Evolutionary conservation across 306 rosid genomes (phyloP).

Genomic region (Sicyos edulis): DNA sequence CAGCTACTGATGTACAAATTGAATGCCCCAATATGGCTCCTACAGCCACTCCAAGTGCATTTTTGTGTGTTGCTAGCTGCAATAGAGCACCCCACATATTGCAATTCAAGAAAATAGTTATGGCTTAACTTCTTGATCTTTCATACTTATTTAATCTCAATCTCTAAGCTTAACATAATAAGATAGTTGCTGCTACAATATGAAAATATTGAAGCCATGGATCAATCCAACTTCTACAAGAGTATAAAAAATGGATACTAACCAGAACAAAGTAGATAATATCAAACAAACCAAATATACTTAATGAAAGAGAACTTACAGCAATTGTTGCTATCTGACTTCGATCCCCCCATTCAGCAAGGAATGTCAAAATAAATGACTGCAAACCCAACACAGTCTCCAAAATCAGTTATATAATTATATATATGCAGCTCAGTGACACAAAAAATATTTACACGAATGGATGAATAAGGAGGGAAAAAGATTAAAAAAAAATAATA

Average conservation of each 20-base stretch:
- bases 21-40: slow-evolving; percentile 97
- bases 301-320: slow-evolving; percentile 40
- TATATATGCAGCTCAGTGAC: neutral
- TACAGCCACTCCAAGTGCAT: slow-evolving; percentile 85
- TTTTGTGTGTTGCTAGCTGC: slow-evolving; percentile 98
- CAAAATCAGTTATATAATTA: slow-evolving; percentile 5
- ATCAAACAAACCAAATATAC: neutral
- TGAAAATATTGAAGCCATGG: slow-evolving; percentile 7
- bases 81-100: neutral
- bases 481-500: too few relatives aligned
- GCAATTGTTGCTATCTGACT: slow-evolving; percentile 99
- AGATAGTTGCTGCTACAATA: neutral
- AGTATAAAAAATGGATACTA: neutral
- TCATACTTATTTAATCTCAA: neutral
- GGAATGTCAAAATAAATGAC: slow-evolving; percentile 87
- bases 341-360: slow-evolving; percentile 99
- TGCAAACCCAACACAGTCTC: slow-evolving; percentile 30
- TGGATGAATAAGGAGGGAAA: neutral
- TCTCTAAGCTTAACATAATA: neutral
- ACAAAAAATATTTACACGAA: neutral
- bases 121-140: neutral
- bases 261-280: neutral
- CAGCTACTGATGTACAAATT: slow-evolving; percentile 90
- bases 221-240: neutral
- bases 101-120: neutral